Conservation (phyloP, 2,329 filamentous ascomycete genomes). For the Penicillium expansum region DNA sequence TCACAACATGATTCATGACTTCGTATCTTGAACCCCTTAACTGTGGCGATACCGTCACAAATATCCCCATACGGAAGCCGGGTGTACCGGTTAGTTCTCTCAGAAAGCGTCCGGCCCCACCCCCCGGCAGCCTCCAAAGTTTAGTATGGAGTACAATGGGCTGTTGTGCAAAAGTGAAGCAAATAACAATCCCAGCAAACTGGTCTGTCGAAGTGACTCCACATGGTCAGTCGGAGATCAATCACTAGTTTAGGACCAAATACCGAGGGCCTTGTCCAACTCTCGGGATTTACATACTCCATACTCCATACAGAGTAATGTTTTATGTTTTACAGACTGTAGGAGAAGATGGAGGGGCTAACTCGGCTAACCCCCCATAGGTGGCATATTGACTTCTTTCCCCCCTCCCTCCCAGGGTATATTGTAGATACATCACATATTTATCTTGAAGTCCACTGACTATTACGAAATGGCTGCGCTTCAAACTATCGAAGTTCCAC, state of each 20-base stretch:
- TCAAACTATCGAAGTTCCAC: slow-evolving; percentile 44
- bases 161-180: background rate
- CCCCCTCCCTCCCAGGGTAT: background rate
- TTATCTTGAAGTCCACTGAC: background rate
- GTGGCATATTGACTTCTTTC: background rate
- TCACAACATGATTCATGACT: background rate
- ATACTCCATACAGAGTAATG: background rate
- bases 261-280: background rate
- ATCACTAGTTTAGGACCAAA: background rate
- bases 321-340: background rate
- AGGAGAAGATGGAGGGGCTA: background rate
- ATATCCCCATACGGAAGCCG: background rate
- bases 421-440: background rate
- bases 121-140: background rate
- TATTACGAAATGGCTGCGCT: slow-evolving; percentile 19
- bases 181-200: background rate
- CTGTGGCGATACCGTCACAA: background rate
- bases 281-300: background rate
- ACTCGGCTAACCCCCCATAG: background rate
- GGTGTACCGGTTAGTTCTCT: background rate
- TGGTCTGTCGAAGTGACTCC: background rate
- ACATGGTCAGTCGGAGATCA: background rate
- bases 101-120: background rate
- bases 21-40: background rate
- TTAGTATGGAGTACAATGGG: background rate